phyloP scores from a whole-genome alignment of 352 stramenopile genomes.

The Phytophthora cactorum region DNA sequence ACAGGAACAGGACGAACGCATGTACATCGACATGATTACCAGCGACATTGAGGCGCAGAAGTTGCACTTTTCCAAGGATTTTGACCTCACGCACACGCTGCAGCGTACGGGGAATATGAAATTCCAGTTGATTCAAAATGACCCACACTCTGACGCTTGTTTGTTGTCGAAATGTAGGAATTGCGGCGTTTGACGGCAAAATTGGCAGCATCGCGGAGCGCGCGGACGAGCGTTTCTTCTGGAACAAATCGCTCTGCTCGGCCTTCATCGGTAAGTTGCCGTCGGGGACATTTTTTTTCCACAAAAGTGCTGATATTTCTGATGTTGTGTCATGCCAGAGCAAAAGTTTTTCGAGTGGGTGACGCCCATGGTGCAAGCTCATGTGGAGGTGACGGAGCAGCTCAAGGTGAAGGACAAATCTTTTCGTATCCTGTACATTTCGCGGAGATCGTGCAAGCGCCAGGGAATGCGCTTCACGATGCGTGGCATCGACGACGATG shows the following conservation, averaged over 20 bases:
- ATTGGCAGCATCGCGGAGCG: constrained; percentile 63
- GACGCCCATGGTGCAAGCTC: constrained; percentile 80
- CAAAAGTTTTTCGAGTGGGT: constrained; percentile 83
- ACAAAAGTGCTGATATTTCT: constrained; percentile 3
- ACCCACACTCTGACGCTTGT: background rate
- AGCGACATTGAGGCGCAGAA: constrained; percentile 55
- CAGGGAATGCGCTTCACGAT: constrained; percentile 93
- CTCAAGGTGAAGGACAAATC: constrained; percentile 53
- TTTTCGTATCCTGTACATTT: constrained; percentile 82
- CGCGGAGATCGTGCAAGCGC: constrained; percentile 74
- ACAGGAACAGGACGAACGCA: constrained; percentile 66
- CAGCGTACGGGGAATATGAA: constrained; percentile 54
- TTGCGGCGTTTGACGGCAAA: constrained; percentile 58
- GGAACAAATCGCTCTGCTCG: constrained; percentile 86
- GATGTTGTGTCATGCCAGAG: constrained; percentile 35
- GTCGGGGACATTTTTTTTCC: background rate
- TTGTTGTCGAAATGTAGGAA: constrained; percentile 37
- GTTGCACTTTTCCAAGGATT: constrained; percentile 80
- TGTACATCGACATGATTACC: constrained; percentile 71
- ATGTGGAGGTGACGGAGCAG: constrained; percentile 60
- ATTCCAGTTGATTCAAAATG: background rate
- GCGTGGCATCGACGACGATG: constrained; percentile 91
- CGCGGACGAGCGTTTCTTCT: constrained; percentile 93
- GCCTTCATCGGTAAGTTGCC: constrained; percentile 55
- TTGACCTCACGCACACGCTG: constrained; percentile 81